A percentile compares a stretch with the other conserved stretches of the same genome.
phyloP scores from a whole-genome alignment of 352 stramenopile species.

The Hyaloperonospora brassicae region DNA sequence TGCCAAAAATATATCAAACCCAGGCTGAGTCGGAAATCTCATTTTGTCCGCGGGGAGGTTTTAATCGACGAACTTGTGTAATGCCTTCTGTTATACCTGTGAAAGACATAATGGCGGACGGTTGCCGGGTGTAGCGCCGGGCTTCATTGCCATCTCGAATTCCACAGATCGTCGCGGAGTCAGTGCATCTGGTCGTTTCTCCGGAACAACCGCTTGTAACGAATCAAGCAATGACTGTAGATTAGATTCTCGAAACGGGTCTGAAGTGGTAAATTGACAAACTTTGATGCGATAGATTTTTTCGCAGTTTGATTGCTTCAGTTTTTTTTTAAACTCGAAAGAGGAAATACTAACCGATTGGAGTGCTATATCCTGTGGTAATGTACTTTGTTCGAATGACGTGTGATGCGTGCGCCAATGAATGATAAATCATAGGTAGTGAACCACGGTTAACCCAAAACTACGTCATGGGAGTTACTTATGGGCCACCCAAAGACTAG shows the following conservation, averaged over 20 bases:
- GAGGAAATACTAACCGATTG: neutral
- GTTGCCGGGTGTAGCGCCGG: neutral
- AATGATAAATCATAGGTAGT: neutral
- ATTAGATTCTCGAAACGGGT: neutral
- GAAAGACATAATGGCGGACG: neutral
- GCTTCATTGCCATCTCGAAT: neutral
- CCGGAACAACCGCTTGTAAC: too few relatives aligned
- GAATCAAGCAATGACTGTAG: neutral
- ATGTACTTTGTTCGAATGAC: neutral
- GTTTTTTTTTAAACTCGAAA: neutral
- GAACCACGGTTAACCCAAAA: neutral
- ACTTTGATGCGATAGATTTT: slow-evolving; percentile 1
- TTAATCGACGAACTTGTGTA: neutral
- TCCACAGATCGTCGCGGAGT: neutral
- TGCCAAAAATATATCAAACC: neutral
- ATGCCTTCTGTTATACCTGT: neutral
- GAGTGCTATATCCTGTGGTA: neutral
- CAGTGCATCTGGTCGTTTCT: neutral
- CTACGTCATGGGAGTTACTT: neutral
- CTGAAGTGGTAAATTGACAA: neutral
- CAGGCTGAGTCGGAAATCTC: neutral
- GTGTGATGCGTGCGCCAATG: neutral
- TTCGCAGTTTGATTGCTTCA: neutral
- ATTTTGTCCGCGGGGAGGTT: neutral
- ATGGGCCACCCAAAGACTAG: neutral